phyloP scores from a whole-genome alignment of 1,284 basidiomycete genomes.

The Trametes hirsuta region DNA sequence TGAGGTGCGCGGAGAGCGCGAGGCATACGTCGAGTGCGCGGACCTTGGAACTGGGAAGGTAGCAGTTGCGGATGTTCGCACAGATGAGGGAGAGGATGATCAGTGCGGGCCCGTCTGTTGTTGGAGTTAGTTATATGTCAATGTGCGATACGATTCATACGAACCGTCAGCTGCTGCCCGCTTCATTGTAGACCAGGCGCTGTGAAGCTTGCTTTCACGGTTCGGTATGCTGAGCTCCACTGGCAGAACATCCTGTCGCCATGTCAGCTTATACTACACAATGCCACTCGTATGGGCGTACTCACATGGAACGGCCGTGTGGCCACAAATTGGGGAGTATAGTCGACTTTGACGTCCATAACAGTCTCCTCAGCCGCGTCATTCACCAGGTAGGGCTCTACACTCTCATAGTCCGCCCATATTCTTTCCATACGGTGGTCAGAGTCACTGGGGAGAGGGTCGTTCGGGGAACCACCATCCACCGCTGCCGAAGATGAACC shows the following conservation, averaged over 20 bases:
- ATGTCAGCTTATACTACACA: not conserved
- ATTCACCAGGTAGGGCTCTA: slow-evolving; percentile 69
- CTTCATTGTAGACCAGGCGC: slow-evolving; percentile 42
- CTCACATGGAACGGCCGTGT: slow-evolving; percentile 67
- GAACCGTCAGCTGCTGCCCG: slow-evolving; percentile 68
- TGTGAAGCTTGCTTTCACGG: slow-evolving; percentile 56
- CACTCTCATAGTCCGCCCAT: slow-evolving; percentile 81
- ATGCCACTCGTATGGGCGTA: not conserved
- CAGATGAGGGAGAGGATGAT: slow-evolving; percentile 85
- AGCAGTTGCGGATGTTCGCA: slow-evolving; percentile 89
- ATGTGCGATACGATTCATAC: slow-evolving; percentile 3
- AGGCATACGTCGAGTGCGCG: slow-evolving; percentile 88
- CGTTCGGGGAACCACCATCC: slow-evolving; percentile 32
- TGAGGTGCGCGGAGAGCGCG: slow-evolving; percentile 81
- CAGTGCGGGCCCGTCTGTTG: slow-evolving; percentile 78
- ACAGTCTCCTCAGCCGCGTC: slow-evolving; percentile 50
- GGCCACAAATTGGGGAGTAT: slow-evolving; percentile 41
- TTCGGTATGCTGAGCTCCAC: slow-evolving; percentile 78
- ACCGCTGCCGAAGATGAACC: slow-evolving; percentile 10
- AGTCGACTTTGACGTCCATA: slow-evolving; percentile 60
- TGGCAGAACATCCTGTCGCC: slow-evolving; percentile 70
- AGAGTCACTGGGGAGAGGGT: slow-evolving; percentile 73
- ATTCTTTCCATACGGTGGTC: slow-evolving; percentile 78
- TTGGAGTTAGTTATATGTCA: not conserved
- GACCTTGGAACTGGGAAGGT: slow-evolving; percentile 85